Base-by-base conservation (phyloP, 2,329 filamentous ascomycete species). In the Verticillium tricorpus region DNA sequence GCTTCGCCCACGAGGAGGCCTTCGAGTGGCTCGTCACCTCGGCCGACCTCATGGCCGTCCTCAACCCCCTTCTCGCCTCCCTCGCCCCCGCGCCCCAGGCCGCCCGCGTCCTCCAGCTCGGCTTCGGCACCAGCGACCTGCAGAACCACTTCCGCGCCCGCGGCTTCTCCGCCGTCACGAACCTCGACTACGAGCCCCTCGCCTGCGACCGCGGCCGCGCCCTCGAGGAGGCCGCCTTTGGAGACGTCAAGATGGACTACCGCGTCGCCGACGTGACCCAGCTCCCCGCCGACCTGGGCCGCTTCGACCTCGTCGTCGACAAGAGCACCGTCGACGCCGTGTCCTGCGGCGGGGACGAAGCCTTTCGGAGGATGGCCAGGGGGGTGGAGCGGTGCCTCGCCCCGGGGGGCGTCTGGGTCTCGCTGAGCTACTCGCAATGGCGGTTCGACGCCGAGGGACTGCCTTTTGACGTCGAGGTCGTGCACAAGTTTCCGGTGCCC, bases 261-360 rank as follows among this genome's bases (percentile, higher is more conserved):
- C 65, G 68, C 5, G 76, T 81, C 1, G 78, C 76, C 3, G 80
- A 83, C 61, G 79, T 70, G n/a, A 82, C 80, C 1, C 71, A 71
- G 58, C 69, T 82, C 1, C 57, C 50, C 0, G 28, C 62, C 8
- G 62, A 69, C 45, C 22, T 71, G 8, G 52, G 32, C 4, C 52
- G 28, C 7, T 82, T 76, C 54, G 72, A 80, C 58, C 67, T 83
- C 5, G 72, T 81, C 3, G 62, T 83, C 15, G 81, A 84, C 66
- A 83, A 83, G 67, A 77, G 80, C 68, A 82, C 81, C 0, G 77
- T 69, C 4, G 81, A 83, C 55, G 80, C 80, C 2, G 70, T 83
- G 5, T 75, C 80, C 0, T 83, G 81, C 54, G 79, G 73, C 15
- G 80, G 77, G 6, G 71, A 72, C 3, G 71, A 69, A 7, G 68